Evolutionary conservation across 371 early-diverging fungal species (phyloP), one percentile per base, ranked within the genome.

Genomic region (Apophysomyces trapeziformis): DNA sequence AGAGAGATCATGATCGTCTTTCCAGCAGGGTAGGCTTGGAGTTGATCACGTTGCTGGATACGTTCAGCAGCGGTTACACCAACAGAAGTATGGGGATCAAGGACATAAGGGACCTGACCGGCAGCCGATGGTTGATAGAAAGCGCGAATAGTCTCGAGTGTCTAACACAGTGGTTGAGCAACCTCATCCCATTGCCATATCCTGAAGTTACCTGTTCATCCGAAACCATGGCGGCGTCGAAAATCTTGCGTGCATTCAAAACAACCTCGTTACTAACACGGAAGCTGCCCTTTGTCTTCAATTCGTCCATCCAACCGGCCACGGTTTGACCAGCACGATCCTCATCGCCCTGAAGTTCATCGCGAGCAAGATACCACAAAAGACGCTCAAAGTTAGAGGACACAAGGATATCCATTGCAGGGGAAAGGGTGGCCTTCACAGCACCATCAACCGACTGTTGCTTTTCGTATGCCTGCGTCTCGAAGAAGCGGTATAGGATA

Each of bases 61-160:
- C 72, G 71, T 62, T 96, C 92, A 8, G 95, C 95, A 11, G 95
- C 93, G 18, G 83, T 81, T 38, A 97, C 93, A 68, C 97, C 99
- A 56, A 97, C 95, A 5, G 99, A 96, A 1, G 98, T 96, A 70
- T 98, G 99, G 18, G 99, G 99, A 66, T 98, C 98, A 61, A 98
- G 86, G 37, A 97, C 79, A 63, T 96, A 96, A 1, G 85, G 66
- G 7, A 68, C 57, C 58, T 90, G 88, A 5, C 75, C 62, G n/a
- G 75, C 57, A 35, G 75, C 64, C 12, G 64, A 60, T 9, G 85
- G 82, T 56, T 88, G 79, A 73, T 91, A 87, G 78, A 85, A 93
- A 16, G 74, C 72, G 54, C 78, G 82, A 64, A 97, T 97, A 14
- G 93, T 89, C 12, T 81, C 85, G 41, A 90, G 68, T 2, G 94